phyloP scores from a whole-genome alignment of 257 asterid genomes.

The Rehmannia glutinosa region DNA sequence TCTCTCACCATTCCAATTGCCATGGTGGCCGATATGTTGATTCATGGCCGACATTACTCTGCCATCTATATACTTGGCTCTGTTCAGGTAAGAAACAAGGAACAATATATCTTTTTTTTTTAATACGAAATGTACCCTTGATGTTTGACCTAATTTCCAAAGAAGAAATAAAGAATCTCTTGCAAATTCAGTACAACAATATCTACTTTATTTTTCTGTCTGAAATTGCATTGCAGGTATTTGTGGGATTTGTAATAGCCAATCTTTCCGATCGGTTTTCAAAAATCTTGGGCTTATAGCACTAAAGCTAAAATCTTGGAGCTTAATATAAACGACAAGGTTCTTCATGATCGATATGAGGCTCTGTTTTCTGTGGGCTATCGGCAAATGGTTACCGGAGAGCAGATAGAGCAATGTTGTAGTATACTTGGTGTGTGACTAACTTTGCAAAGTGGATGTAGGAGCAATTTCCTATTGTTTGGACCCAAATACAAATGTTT shows the following conservation, averaged over 20 bases:
- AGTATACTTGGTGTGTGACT: neutral
- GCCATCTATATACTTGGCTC: conserved; percentile 89
- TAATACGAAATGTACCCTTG: too few relatives aligned
- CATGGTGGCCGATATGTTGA: conserved; percentile 94
- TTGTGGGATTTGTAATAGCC: conserved; percentile 85
- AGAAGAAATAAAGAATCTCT: too few relatives aligned
- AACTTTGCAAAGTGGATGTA: neutral
- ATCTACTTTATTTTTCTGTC: neutral
- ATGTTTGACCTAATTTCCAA: neutral
- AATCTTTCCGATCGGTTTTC: conserved; percentile 68
- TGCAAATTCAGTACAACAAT: too few relatives aligned
- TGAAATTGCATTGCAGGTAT: conserved; percentile 57
- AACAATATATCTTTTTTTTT: too few relatives aligned
- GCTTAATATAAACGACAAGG: neutral
- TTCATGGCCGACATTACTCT: conserved; percentile 95
- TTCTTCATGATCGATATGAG: neutral
- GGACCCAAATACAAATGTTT: neutral
- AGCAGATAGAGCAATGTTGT: conserved; percentile 8
- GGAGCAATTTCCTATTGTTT: neutral
- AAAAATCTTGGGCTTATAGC: conserved; percentile 59
- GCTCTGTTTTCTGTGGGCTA: neutral
- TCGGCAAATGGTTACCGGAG: neutral
- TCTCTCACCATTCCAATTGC: conserved; percentile 99
- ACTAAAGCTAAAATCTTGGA: neutral
- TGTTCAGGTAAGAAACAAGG: conserved; percentile 49